Base-by-base conservation (phyloP, 768 basidiomycete genomes). In the Russula emetica region DNA sequence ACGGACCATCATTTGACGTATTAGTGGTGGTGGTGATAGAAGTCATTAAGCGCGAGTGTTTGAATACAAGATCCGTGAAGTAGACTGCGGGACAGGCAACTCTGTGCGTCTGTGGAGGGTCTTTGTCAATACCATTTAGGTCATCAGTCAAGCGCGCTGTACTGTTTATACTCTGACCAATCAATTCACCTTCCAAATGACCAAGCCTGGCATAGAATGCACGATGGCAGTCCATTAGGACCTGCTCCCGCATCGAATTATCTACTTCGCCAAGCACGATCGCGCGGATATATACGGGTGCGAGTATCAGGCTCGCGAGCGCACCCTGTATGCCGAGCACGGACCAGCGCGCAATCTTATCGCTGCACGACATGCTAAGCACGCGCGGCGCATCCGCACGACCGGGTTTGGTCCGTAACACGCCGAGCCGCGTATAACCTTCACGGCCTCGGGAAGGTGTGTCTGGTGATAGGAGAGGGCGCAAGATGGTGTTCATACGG, bases 321-420 rank as follows among this genome's bases (percentile, higher is more conserved):
- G 90, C 87, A 3, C 96, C 95, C 71, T 96, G 93, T 28, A 96
- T 78, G 0, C 95, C 95, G 4, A 93, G 77, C 0, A 88, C 82
- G 60, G 80, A 85, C 94, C 94, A 98, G 5, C 82, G 76, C 0
- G 93, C 92, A 47, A 98, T 87, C 75, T 98, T 98, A 73, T 98
- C 95, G 68, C 90, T 92, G 75, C 95, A 98, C 0, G 94, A 92
- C 87, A 97, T 91, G 70, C 83, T 92, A 0, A 83, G 72, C 1
- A 95, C 92, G 0, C 85, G 85, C 0, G 86, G 86, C 0, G 94
- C 88, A 71, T 98, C 95, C 0, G 92, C 89, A 58, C 95, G 85
- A 2, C 94, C 96, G 6, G 95, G 95, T 71, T 98, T 98, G 0
- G 96, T 97, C 36, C 95, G 89, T 51, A 98, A 75, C 10, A 88